Evolutionary conservation across 371 early-diverging fungal species (phyloP), one percentile per base, ranked within the genome.

Genomic region (Nematocida parisii): DNA sequence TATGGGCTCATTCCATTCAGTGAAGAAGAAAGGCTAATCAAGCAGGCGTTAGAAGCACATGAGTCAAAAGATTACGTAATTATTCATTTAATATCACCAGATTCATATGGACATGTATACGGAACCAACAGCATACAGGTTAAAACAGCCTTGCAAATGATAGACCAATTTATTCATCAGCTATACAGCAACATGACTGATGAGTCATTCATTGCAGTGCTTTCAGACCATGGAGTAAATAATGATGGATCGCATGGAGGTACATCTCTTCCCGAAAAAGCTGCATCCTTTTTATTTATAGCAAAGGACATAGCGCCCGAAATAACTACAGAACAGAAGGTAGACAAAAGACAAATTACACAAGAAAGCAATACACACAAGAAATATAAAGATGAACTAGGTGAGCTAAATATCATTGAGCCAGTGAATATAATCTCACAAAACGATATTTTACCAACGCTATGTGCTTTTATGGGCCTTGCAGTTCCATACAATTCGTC

Each of bases 171-270:
- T 27, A 85, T 96, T 18, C 87, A 89, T 47, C 85, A 89, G 1
- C 84, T 94, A 2, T 86, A 93, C 39, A 82, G 87, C 0, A 85
- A 87, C 20, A 87, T 96, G n/a, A 91, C 92, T 18, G 87, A 93
- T 5, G 91, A 94, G 18, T 93, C 97, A 0, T 83, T 94, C 6
- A 87, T 96, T 11, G 88, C 94, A 13, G 91, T 97, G n/a, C 90
- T 95, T 87, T 96, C 97, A 24, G 98, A 98, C 86, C 98, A 98
- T 84, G 98, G 98, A 18, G 95, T 96, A 93, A 94, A 93, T 47
- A 84, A 89, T n/a, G 92, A 94, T 82, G 98, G 98, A 2, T 95
- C 95, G 83, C 98, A 98, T 82, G 98, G 97, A 11, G 96, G 97
- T 11, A 94, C 94, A 75, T 92, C 93, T 71, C 89, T 90, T 54